phyloP scores from a whole-genome alignment of 371 early-diverging fungal species.

The Mucor saturninus region DNA sequence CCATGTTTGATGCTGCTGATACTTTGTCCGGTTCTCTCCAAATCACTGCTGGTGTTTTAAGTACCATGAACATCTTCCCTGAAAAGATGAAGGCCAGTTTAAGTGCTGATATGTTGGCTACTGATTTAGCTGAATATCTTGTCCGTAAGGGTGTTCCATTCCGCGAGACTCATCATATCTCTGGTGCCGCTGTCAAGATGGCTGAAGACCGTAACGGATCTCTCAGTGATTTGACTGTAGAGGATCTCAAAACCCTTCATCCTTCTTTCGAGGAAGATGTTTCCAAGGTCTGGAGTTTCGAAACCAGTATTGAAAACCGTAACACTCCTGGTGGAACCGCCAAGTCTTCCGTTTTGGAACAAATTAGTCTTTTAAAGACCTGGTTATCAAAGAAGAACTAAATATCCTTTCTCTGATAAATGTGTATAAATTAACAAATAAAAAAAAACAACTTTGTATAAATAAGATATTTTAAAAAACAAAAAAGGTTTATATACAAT shows the following conservation, averaged over 20 bases:
- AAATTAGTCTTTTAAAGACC: slow-evolving; percentile 73
- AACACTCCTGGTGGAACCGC: slow-evolving; percentile 91
- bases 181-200: slow-evolving; percentile 92
- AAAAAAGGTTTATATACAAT: slow-evolving; percentile 7
- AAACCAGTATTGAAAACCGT: slow-evolving; percentile 86
- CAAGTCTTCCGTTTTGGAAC: slow-evolving; percentile 74
- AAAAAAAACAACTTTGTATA: neutral
- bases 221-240: slow-evolving; percentile 73
- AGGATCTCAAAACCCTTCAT: slow-evolving; percentile 84
- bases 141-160: slow-evolving; percentile 94
- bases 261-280: slow-evolving; percentile 85
- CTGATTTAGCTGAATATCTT: slow-evolving; percentile 96
- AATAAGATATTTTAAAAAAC: neutral
- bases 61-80: slow-evolving; percentile 82
- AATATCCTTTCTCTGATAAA: neutral
- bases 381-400: slow-evolving; percentile 56
- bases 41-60: slow-evolving; percentile 88
- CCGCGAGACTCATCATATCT: slow-evolving; percentile 97
- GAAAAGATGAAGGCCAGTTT: slow-evolving; percentile 78
- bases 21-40: slow-evolving; percentile 88
- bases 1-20: slow-evolving; percentile 94
- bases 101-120: slow-evolving; percentile 94
- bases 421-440: slow-evolving; percentile 1
- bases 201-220: slow-evolving; percentile 83
- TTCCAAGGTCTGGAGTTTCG: slow-evolving; percentile 82